Base-by-base conservation (phyloP, 2,329 filamentous ascomycete genomes). In the Chaetomium sp. region DNA sequence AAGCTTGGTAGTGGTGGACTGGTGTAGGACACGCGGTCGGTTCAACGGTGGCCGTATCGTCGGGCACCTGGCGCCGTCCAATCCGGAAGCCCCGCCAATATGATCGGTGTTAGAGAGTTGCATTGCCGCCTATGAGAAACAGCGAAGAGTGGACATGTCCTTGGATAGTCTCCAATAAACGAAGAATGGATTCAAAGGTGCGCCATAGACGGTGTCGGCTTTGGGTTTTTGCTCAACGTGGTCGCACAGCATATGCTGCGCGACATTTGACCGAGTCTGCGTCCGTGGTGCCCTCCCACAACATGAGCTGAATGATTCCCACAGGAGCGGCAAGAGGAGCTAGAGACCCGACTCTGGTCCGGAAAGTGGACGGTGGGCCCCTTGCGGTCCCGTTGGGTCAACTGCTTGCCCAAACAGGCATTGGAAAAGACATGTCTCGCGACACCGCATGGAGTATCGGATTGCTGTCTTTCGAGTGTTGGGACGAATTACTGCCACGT, bases 191-290 rank as follows among this genome's bases (percentile, higher is more conserved):
- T 11, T 27, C 38, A 40, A 40, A 36, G 11, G 45, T 43, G 42
- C 27, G n/a, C 36, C 32, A 27, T 7, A 12, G 9, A 43, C 35
- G 36, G 36, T 14, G 27, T 33, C 40, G 33, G 55, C 34, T n/a
- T 27, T 47, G 38, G 12, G 40, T 33, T 40, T 27, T 42, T 37
- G 37, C 43, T 45, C 14, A 41, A 56, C 43, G 34, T 43, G n/a
- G 55, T 59, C 53, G 45, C 54, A 61, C 60, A 36, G 35, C 60
- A 60, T 59, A 61, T 58, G 61, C 34, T 38, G 63, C 62, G 52
- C 40, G 47, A 61, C 53, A 41, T 41, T 38, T 27, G 46, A 14
- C 46, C 43, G 46, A 49, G 14, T 37, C 19, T 42, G 46, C 36
- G 40, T 36, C 49, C 34, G 40, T 44, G 32, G 35, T 45, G 45